Base-by-base conservation (phyloP, 768 basidiomycete species). In the Termitomyces sp. region DNA sequence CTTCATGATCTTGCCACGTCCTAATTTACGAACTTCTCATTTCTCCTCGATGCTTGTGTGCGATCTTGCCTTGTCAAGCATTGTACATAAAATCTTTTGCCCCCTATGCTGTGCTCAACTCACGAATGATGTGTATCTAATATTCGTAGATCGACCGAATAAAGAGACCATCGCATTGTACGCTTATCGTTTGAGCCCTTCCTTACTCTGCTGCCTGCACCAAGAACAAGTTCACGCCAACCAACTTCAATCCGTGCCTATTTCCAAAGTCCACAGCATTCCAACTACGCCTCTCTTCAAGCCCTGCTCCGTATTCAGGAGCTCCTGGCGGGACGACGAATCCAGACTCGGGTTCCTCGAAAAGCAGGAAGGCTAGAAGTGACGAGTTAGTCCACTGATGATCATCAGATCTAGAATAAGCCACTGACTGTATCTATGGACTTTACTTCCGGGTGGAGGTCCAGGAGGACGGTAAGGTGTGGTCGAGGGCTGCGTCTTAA, bases 401-500 rank as follows among this genome's bases (percentile, higher is more conserved):
- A n/a, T 8, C 34, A n/a, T 8, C 34, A 34, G 42, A 19, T 21
- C 41, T 53, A 21, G 21, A 11, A 34, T 32, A 10, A 7, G n/a
- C 10, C n/a, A 59, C 75, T 57, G 48, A 85, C 86, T 75, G 59
- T 87, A 87, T 58, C 86, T 75, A 60, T 87, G 85, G 12, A 76
- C 61, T 0, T 83, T 83, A 16, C 78, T 78, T 7, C 77, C 80
- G 2, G 76, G 76, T 8, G 78, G 77, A 7, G 85, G 85, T 5
- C 77, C 77, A 23, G 86, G 85, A 4, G 82, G 75, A 11, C 77
- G 69, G 62, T 85, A 87, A 0, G 84, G 78, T 5, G 85, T 84
- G 7, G 74, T 72, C 1, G 83, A 76, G 0, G 77, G 58, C 59
- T 73, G 73, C 4, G 79, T 75, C 63, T 78, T 77, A 5, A 77